A percentile compares a stretch with the other conserved stretches of the same genome.
phyloP scores from a whole-genome alignment of 306 rosid genomes.

The Acacia confusa region DNA sequence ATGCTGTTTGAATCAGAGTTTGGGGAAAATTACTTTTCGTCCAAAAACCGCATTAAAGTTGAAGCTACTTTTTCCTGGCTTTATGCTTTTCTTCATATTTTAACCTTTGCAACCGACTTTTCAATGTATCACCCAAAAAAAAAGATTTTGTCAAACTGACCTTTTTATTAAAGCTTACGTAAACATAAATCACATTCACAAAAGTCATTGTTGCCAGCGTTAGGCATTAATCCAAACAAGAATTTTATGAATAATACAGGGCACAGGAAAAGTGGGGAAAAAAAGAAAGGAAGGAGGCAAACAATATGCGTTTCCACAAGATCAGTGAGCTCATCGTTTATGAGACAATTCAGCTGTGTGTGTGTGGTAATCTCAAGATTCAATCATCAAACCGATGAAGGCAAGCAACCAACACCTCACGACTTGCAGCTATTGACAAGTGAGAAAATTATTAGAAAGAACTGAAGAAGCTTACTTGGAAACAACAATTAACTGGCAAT shows the following conservation, averaged over 20 bases:
- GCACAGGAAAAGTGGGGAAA: not conserved
- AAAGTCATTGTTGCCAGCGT: no score
- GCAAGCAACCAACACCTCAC: not conserved
- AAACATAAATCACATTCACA: no score
- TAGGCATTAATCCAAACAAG: no score
- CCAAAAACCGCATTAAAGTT: no score
- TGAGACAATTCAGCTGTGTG: not conserved
- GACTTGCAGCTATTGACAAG: not conserved
- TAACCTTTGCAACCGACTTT: no score
- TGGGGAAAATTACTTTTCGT: no score
- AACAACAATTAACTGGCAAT: constrained; percentile 87
- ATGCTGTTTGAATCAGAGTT: no score
- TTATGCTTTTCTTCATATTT: no score
- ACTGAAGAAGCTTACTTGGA: constrained; percentile 85
- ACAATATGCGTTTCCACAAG: not conserved
- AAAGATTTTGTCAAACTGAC: no score
- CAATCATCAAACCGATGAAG: not conserved
- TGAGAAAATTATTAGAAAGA: constrained; percentile 19
- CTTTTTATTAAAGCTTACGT: no score
- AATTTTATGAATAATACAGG: not conserved
- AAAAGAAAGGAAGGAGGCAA: not conserved
- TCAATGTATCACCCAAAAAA: no score
- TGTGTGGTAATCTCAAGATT: not conserved
- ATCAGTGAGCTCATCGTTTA: not conserved
- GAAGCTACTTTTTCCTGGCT: no score